Evolutionary conservation across 2,329 filamentous ascomycete species (phyloP).

Genomic region (Trichoderma hamatum): DNA sequence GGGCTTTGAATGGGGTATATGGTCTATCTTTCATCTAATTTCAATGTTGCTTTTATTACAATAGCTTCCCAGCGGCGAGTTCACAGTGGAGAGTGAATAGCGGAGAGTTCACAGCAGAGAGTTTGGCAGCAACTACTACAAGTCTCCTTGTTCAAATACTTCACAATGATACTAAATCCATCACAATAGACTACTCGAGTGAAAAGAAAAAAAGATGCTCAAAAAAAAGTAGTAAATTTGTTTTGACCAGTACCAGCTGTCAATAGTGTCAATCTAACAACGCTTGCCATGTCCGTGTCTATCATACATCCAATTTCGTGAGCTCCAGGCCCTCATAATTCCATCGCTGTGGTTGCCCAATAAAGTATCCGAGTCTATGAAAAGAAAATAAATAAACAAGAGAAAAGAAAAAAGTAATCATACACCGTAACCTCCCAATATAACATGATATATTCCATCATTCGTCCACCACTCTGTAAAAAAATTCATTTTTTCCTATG

Average conservation of each 20-base stretch:
- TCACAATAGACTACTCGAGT: background rate
- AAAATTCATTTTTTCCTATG: background rate
- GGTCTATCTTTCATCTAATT: background rate
- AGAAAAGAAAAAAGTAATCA: background rate
- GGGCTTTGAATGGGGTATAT: too few relatives aligned
- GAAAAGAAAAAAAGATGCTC: background rate
- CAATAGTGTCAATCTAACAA: background rate
- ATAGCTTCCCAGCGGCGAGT: background rate
- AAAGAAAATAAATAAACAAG: background rate
- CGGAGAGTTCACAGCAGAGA: too few relatives aligned
- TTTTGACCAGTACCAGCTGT: background rate
- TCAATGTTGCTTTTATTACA: background rate
- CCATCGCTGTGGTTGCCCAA: background rate
- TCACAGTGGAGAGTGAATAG: too few relatives aligned
- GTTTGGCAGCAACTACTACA: background rate
- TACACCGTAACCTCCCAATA: background rate
- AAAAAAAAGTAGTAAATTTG: background rate
- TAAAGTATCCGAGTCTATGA: background rate
- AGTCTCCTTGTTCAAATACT: background rate
- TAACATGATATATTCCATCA: background rate
- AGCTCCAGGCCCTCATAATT: constrained; percentile 12
- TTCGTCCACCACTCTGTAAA: background rate
- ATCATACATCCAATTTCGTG: constrained; percentile 2
- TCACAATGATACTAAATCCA: background rate
- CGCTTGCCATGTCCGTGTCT: background rate